Percentiles rank a stretch among this genome's conserved stretches.
Conservation (phyloP, 106 monocot genomes). For the Dioscorea zingiberensis region DNA sequence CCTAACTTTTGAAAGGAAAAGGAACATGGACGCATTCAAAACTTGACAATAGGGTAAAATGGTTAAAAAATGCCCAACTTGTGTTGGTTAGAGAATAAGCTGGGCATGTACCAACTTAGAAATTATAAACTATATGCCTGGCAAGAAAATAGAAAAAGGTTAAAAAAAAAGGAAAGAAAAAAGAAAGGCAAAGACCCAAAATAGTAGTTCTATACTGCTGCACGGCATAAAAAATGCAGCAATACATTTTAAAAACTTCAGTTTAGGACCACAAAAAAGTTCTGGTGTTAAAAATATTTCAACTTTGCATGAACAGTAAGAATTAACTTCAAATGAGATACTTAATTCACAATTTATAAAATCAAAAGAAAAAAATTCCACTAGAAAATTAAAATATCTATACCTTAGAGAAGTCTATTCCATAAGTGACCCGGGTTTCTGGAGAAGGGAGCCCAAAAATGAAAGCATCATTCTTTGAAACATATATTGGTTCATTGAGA, state of each 20-base stretch:
- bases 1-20: no score
- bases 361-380: background rate
- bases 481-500: conserved; percentile 46
- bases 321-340: background rate
- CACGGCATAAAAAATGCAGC: background rate
- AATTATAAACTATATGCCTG: no score
- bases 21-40: no score
- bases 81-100: no score
- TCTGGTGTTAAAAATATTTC: background rate
- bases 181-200: no score
- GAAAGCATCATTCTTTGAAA: conserved; percentile 57
- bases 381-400: background rate
- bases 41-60: no score
- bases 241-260: background rate
- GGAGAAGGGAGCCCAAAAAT: conserved; percentile 76
- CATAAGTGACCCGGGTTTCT: conserved; percentile 56
- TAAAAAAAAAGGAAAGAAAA: background rate
- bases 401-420: conserved; percentile 87
- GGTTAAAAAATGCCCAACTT: no score
- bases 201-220: background rate
- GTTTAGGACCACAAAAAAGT: background rate
- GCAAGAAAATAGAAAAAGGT: background rate
- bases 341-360: background rate
- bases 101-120: no score
- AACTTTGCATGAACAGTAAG: no score